Evolutionary conservation across 2,329 filamentous ascomycete genomes (phyloP).

Genomic region (Fusarium humuli): DNA sequence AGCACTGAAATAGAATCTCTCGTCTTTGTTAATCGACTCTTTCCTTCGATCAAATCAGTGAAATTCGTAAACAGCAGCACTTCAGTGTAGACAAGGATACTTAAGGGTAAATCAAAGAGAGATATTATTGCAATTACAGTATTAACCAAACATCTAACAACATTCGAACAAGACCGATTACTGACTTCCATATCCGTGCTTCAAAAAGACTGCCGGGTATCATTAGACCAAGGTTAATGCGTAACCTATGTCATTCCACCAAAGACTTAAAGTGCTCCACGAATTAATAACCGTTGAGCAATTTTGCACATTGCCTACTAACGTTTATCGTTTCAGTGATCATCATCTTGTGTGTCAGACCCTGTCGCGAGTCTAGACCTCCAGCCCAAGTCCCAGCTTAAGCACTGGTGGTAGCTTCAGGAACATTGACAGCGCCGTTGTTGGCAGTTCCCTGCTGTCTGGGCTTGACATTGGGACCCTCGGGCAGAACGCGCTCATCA

Average conservation of each 20-base stretch:
- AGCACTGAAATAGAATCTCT: rapidly evolving
- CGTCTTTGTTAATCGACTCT: neutral
- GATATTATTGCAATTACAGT: neutral
- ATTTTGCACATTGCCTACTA: neutral
- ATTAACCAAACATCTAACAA: neutral
- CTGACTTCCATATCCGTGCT: neutral
- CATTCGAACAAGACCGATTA: rapidly evolving
- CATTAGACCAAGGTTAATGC: neutral
- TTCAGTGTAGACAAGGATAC: neutral
- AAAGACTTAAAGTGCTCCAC: neutral
- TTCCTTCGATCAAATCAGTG: rapidly evolving
- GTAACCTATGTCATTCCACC: neutral
- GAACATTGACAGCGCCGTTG: neutral
- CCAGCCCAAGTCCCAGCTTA: rapidly evolving
- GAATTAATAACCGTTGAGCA: too few species aligned
- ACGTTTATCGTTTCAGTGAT: rapidly evolving
- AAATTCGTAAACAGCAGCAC: too few species aligned
- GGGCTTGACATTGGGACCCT: slow-evolving; percentile 6
- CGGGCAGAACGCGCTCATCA: slow-evolving; percentile 7
- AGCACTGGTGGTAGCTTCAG: neutral
- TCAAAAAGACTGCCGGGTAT: slow-evolving; percentile 8
- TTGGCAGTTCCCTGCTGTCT: neutral
- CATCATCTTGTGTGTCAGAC: rapidly evolving
- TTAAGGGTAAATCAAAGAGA: neutral
- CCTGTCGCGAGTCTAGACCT: rapidly evolving